Base-by-base conservation (phyloP, 257 asterid species). In the Oldenlandia corymbosa region DNA sequence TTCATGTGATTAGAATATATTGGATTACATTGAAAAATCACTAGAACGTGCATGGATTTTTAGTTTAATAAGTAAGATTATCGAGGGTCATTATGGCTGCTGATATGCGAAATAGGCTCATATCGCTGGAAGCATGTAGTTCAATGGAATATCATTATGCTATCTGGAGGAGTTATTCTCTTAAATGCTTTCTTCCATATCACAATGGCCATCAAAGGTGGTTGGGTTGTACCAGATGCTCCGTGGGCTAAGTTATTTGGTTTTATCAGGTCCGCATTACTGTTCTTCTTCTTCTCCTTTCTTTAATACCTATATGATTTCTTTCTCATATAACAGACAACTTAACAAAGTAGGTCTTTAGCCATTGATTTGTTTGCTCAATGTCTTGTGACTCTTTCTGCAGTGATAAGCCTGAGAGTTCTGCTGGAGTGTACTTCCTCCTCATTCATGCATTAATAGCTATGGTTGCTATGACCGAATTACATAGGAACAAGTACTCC, bases 211-310 rank as follows among this genome's bases (percentile, higher is more conserved):
- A 3, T 48, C 28, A 30, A 26, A 28, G 73, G 62, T 41, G 50
- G n/a, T 59, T 47, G 36, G 17, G 36, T 52, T 27, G 6, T 50
- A 16, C 11, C 47, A 32, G 49, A 60, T 48, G 51, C 61, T 21
- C 39, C 54, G 67, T 68, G 67, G 67, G 60, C 60, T 24, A 48
- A 49, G 30, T 34, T 68, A 5, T 36, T 59, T 68, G 73, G 73
- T 34, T 60, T 68, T 24, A 47, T 59, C 13, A 68, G 67, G 73
- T 68, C 28, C 21, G 17, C 13, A 30, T 27, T 60, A 41, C 13
- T 37, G 32, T 12, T 47, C 51, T 12, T 41, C 55, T 24, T 10
- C 51, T 52, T 20, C 18, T n/a, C 18, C 27, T 21, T 66, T 18
- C 41, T 18, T 20, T 34, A 5, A 31, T 36, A 42, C n/a, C n/a